Base-by-base conservation (phyloP, 441 rosid genomes). In the Flueggea neowawraea region DNA sequence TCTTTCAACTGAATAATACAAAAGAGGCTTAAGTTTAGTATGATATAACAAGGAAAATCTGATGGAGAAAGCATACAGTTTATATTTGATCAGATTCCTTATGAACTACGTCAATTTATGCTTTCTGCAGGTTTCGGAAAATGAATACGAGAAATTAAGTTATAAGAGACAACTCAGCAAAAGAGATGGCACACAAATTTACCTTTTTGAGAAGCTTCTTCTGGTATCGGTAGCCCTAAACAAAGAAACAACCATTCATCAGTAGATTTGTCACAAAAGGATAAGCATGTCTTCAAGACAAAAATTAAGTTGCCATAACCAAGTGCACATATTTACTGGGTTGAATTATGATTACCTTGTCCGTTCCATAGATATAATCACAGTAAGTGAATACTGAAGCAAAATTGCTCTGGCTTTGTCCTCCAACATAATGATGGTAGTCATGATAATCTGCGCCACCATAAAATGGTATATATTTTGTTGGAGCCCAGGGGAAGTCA, bases 371-470 rank as follows among this genome's bases (percentile, higher is more conserved):
- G n/a, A 92, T 65, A 73, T 60, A 84, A 78, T 92, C 98, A 66
- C 98, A 92, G 73, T 92, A 89, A 53, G 98, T 92, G 75, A 92
- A 92, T 15, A 92, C 89, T 4, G 96, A 92, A 62, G 98, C 95
- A 53, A 92, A 92, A 74, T 92, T 92, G 78, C 94, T 88, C 39
- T 90, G 98, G 86, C 96, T 90, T 74, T 86, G 88, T 68, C 81
- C 91, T 62, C 96, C 96, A 61, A 89, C 96, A 62, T 92, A 89
- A 72, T 92, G 96, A 73, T 92, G 95, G 62, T 89, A 92, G 78
- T 92, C 96, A 61, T 92, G 95, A 74, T 89, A 79, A 53, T 88
- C 95, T n/a, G 98, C 95, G 1, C 95, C 98, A 32, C 95, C 96
- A 52, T 92, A 92, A 73, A 90, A 92, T 22, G 96, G 91, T 57